Percentiles rank a stretch among this genome's conserved stretches.
Evolutionary conservation across 1,139 yeast species (phyloP).

Genomic region (Lodderomyces jiufengensis): DNA sequence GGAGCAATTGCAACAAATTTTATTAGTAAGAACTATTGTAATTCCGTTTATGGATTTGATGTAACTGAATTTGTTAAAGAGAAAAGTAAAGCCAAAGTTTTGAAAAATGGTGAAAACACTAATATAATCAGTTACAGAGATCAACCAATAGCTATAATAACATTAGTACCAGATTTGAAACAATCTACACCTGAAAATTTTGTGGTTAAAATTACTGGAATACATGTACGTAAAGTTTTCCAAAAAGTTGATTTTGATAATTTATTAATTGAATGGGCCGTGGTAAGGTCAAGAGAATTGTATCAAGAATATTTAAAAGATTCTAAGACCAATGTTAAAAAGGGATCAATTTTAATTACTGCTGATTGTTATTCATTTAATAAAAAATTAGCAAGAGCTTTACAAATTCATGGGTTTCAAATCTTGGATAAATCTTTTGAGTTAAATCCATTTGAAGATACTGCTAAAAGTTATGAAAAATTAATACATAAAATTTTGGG

Average conservation of each 20-base stretch:
- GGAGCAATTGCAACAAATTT: constrained; percentile 43
- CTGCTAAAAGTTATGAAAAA: constrained; percentile 9
- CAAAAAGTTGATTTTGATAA: constrained; percentile 57
- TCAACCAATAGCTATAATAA: constrained; percentile 61
- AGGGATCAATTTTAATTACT: constrained; percentile 32
- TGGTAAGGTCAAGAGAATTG: constrained; percentile 44
- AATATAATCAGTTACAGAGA: constrained; percentile 58
- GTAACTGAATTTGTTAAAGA: constrained; percentile 37
- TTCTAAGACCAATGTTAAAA: constrained; percentile 21
- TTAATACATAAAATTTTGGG: constrained; percentile 32
- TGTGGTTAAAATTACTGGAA: constrained; percentile 49
- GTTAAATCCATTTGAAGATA: constrained; percentile 27
- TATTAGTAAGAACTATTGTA: constrained; percentile 27
- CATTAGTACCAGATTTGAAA: constrained; percentile 38
- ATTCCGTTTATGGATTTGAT: constrained; percentile 51
- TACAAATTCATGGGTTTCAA: constrained; percentile 27
- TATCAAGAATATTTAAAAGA: constrained; percentile 25
- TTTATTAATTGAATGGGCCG: constrained; percentile 60
- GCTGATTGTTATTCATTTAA: constrained; percentile 56
- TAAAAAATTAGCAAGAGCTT: constrained; percentile 27
- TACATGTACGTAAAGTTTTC: constrained; percentile 66
- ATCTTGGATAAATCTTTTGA: constrained; percentile 19
- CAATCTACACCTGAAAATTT: constrained; percentile 34
- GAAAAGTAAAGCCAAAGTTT: constrained; percentile 18
- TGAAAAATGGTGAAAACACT: constrained; percentile 42